phyloP scores from a whole-genome alignment of 768 basidiomycete species.

The Suillus cothurnatus region DNA sequence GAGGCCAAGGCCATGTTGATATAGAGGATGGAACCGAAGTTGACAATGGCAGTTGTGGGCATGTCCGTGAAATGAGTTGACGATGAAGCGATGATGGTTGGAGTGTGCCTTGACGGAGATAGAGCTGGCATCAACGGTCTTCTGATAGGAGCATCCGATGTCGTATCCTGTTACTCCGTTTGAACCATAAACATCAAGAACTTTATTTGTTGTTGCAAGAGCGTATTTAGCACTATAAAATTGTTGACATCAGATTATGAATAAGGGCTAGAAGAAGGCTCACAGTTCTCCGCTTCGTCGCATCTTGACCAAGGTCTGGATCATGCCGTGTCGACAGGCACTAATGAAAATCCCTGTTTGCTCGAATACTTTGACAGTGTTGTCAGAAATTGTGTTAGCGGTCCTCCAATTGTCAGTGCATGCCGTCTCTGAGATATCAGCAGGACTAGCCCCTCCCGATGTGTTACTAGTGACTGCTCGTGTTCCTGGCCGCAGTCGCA shows the following conservation, averaged over 20 bases:
- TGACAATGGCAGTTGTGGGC: slow-evolving; percentile 24
- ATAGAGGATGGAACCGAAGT: slow-evolving; percentile 16
- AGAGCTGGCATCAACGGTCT: slow-evolving; percentile 20
- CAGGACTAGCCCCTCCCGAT: neutral
- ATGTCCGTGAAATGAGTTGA: slow-evolving; percentile 26
- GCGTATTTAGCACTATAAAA: slow-evolving; percentile 8
- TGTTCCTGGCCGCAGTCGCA: slow-evolving; percentile 4
- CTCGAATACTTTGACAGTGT: slow-evolving; percentile 38
- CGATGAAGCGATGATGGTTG: slow-evolving; percentile 13
- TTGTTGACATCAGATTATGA: slow-evolving; percentile 16
- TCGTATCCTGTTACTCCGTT: slow-evolving; percentile 25
- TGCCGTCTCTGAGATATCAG: neutral
- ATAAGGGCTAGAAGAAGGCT: neutral
- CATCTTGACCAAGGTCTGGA: slow-evolving; percentile 37
- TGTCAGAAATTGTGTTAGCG: slow-evolving; percentile 26
- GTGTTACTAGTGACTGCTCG: neutral
- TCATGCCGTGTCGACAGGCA: slow-evolving; percentile 37
- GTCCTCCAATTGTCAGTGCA: slow-evolving; percentile 40
- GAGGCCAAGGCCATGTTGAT: slow-evolving; percentile 16
- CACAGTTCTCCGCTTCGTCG: slow-evolving; percentile 38
- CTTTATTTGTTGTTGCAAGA: slow-evolving; percentile 19
- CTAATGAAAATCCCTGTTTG: slow-evolving; percentile 41
- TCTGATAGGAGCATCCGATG: slow-evolving; percentile 30
- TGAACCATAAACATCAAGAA: slow-evolving; percentile 23
- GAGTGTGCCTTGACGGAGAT: slow-evolving; percentile 13